Conservation (phyloP, 2,329 filamentous ascomycete genomes). For the Coniochaeta hoffmannii region DNA sequence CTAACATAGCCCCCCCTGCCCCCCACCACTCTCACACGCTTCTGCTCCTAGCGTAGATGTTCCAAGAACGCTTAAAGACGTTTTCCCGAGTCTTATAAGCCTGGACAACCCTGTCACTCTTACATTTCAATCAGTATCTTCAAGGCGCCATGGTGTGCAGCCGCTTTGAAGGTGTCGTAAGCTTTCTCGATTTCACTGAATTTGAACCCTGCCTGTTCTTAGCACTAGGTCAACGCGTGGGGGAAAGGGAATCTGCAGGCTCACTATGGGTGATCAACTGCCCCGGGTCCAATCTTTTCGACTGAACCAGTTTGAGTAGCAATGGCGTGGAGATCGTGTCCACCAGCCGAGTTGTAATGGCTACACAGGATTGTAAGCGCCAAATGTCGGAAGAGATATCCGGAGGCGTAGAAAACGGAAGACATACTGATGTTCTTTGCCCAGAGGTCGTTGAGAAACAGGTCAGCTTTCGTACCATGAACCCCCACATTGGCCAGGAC, state of each 20-base stretch:
- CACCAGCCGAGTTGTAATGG: slow-evolving; percentile 39
- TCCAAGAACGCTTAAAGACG: too few species aligned
- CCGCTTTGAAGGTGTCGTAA: slow-evolving; percentile 33
- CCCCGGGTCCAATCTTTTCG: slow-evolving; percentile 31
- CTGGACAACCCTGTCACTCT: neutral
- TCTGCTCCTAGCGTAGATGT: too few species aligned
- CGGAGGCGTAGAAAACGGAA: neutral
- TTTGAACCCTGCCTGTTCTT: slow-evolving; percentile 24
- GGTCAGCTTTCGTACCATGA: slow-evolving; percentile 42
- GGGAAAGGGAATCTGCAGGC: slow-evolving; percentile 9
- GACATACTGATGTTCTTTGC: slow-evolving; percentile 41
- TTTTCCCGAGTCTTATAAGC: too few species aligned
- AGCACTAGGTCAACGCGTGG: neutral
- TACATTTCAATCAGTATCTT: slow-evolving; percentile 34
- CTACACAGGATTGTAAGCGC: slow-evolving; percentile 13
- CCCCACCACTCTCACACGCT: too few species aligned
- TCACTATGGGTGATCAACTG: slow-evolving; percentile 38
- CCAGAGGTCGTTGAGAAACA: slow-evolving; percentile 48
- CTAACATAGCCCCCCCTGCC: too few species aligned
- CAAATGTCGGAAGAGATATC: neutral
- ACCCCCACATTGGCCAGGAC: slow-evolving; percentile 51
- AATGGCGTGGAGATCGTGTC: slow-evolving; percentile 40
- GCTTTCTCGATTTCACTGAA: slow-evolving; percentile 35
- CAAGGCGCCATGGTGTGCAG: slow-evolving; percentile 32
- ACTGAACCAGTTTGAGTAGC: slow-evolving; percentile 35